Base-by-base conservation (phyloP, 2,329 filamentous ascomycete species). In the Alternaria arborescens region DNA sequence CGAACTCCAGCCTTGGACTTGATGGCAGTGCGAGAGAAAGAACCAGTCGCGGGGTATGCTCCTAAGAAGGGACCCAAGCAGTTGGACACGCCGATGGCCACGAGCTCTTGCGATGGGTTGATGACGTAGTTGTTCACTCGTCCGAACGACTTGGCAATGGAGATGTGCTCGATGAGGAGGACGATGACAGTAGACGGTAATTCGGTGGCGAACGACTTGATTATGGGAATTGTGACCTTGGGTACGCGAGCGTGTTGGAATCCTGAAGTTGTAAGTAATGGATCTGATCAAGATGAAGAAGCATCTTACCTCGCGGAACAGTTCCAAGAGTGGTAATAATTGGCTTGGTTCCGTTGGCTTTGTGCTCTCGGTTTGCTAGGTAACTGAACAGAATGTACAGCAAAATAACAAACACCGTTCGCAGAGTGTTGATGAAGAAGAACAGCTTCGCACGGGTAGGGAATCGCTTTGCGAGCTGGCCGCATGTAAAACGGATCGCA, bases 61-160 rank as follows among this genome's bases (percentile, higher is more conserved):
- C 94, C 95, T 4, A 98, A 68, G 81, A 98, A 97, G 3, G 95
- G 93, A 0, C 92, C 94, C 8, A 98, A 84, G 44, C 98, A 83
- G 76, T 98, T 98, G 28, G 90, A 91, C 26, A 97, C 87, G 61
- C 94, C 94, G 65, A 98, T 97, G 24, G 93, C 94, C 44, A 99
- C 92, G 80, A 99, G 87, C 78, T 99, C 94, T 77, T 99, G 94
- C 0, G 94, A 97, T 0, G 94, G 94, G 70, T 97, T 90, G 75
- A 99, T 97, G n/a, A 88, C 90, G 80, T 99, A 99, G 82, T 97
- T 97, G 83, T 97, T 97, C 70, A 97, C 87, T 63, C 94, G 87
- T 11, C 95, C 94, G 70, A 99, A 98, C 0, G 94, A 97, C 78
- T 98, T 99, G 22, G 94, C 93, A 66, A 98, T 98, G 44, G 94